Base-by-base conservation (phyloP, 73 alveolate species). In the Paraurostyla sp. region DNA sequence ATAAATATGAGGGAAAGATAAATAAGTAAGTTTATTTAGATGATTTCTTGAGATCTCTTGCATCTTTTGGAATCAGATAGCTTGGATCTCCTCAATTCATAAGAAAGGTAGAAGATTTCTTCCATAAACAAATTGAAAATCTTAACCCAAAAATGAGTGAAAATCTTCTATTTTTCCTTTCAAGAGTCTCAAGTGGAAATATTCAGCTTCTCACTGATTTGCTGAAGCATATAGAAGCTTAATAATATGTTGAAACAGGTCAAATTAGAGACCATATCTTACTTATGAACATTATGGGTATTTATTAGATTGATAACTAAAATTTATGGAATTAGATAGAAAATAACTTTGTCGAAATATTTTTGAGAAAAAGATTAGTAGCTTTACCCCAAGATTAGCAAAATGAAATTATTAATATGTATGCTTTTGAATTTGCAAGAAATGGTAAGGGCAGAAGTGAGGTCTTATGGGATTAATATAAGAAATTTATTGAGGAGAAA, bases 371-470 rank as follows among this genome's bases (percentile, higher is more conserved):
- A 35, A 63, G 27, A 30, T 15, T 30, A 25, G 18, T 23, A 35
- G 54, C 42, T n/a, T 7, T 63, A 7, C 81, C 81, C 13, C 18
- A 27, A 30, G 81, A 63, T 25, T 63, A 63, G 27, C 59, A 25
- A 32, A 63, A 15, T 63, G 81, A 35, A 32, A 63, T 63, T 9
- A 23, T 63, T 27, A 25, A 11, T 32, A 7, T 22, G 22, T 63
- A 63, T 63, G 81, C 54, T 27, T 63, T 63, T 63, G 81, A 63
- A 35, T 63, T 63, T 25, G 81, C 81, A 63, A 63, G 59, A 35
- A 15, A 15, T 15, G 71, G 22, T 63, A 15, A 15, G 11, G 27
- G 27, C 6, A 9, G 15, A 63, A 22, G 27, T 63, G 81, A 63
- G 15, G 27, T 22, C 13, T 56, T 56, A 15, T 63, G 81, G 81